Evolutionary conservation across 352 stramenopile species (phyloP), one percentile per base, ranked within the genome.

Genomic region (Phytophthora chlamydospora): DNA sequence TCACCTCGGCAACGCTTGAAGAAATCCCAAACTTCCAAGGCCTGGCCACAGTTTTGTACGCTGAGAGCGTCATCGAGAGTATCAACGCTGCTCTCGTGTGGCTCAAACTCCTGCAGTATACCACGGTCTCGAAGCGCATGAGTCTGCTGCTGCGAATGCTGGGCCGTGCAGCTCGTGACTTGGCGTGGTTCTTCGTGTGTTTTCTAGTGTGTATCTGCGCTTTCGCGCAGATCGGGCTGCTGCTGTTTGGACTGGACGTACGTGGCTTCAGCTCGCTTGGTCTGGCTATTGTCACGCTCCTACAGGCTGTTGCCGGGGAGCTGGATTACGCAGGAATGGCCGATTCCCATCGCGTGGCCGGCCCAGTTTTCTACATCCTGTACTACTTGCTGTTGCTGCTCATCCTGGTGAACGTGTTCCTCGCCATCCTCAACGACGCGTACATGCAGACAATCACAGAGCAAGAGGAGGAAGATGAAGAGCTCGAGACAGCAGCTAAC

Each of bases 341-440:
- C 3, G 63, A 75, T 14, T 69, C 82, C 0, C 76, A 89, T 41
- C 60, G 48, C 5, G 68, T 75, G 39, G 65, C 88, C 2, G 84
- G 81, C 0, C 84, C 84, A 43, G 52, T 91, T 5, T 93, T 85
- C 62, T 93, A 88, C 55, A 71, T 90, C 19, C 44, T 71, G 42
- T 93, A 86, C 62, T 93, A 91, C 59, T 49, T 91, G 40, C 49
- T 91, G 36, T 50, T 93, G 46, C 49, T 91, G 39, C 62, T 93
- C 8, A 76, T 93, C 13, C 41, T 89, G 40, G 70, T 90, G 51
- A 93, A 93, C 36, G 77, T 93, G 8, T 90, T 91, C 40, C 65
- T 88, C 6, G 82, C 83, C 21, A 89, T 93, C 35, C 58, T 93
- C 11, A 90, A 90, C 32, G 84, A 91, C 56, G 82, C 83, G 29